A percentile compares a stretch with the other conserved stretches of the same genome.
Evolutionary conservation across 192 early-diverging fungal genomes (phyloP).

Genomic region (Polychytrium aggregatum): DNA sequence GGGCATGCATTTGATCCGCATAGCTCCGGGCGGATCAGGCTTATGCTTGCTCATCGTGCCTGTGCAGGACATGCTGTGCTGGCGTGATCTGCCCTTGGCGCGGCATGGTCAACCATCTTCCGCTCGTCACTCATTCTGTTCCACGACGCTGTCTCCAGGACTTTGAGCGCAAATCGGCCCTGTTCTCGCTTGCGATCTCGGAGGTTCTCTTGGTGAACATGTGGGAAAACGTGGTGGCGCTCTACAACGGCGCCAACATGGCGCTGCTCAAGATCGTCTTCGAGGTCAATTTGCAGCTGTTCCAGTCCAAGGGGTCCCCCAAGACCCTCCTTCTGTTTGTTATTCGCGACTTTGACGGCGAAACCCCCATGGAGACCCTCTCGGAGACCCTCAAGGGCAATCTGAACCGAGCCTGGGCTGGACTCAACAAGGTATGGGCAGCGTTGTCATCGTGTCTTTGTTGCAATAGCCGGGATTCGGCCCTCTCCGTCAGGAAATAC

Average conservation of each 20-base stretch:
- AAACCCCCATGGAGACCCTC: constrained; percentile 74
- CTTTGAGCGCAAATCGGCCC: constrained; percentile 95
- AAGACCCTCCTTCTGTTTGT: constrained; percentile 94
- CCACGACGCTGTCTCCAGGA: constrained; percentile 45
- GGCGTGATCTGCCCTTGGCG: too few relatives aligned
- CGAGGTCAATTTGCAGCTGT: constrained; percentile 97
- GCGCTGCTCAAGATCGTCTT: constrained; percentile 95
- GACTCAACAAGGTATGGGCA: constrained; percentile 68
- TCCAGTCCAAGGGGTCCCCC: constrained; percentile 67
- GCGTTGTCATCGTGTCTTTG: too few relatives aligned
- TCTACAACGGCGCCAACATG: constrained; percentile 99
- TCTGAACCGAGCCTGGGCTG: constrained; percentile 86
- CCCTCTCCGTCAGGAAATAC: too few relatives aligned
- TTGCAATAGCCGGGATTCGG: too few relatives aligned
- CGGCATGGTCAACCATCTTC: too few relatives aligned
- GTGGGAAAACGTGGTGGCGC: constrained; percentile 91
- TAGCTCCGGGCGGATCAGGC: not conserved
- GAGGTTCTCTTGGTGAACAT: constrained; percentile 96
- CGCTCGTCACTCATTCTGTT: too few relatives aligned
- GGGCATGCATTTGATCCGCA: too few relatives aligned
- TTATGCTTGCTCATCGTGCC: too few relatives aligned
- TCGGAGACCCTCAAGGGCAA: constrained; percentile 66
- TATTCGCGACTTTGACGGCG: constrained; percentile 86
- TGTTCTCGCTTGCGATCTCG: constrained; percentile 90
- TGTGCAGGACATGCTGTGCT: too few relatives aligned